These are phyloP conservation scores for Neurospora hispaniola DNA, from an alignment of 495 filamentous ascomycete species.

Conservation along the genomic window DNA sequence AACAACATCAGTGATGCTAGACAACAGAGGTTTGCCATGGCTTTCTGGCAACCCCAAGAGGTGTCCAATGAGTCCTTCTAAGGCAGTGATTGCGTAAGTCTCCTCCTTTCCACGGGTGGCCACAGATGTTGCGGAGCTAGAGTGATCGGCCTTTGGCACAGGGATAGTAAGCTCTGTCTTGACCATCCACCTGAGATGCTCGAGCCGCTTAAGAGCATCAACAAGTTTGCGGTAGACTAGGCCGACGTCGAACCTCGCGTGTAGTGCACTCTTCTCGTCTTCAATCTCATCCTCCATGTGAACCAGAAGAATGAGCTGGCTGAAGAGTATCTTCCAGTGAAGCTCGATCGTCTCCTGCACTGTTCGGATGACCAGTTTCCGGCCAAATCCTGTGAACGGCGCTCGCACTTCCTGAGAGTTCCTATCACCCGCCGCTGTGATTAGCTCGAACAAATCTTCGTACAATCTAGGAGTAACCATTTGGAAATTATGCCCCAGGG, in stretches of 20 bases:
- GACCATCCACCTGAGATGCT: slow-evolving; percentile 73
- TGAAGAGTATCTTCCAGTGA: slow-evolving; percentile 59
- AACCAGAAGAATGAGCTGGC: slow-evolving; percentile 71
- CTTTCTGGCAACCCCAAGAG: slow-evolving; percentile 35
- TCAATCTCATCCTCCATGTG: slow-evolving; percentile 71
- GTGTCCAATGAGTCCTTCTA: slow-evolving; percentile 41
- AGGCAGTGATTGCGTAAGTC: slow-evolving; percentile 33
- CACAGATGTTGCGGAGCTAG: slow-evolving; percentile 15
- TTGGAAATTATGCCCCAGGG: slow-evolving; percentile 46
- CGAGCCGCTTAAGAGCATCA: slow-evolving; percentile 56
- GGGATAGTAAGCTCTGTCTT: slow-evolving; percentile 40
- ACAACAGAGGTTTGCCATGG: slow-evolving; percentile 26
- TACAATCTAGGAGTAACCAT: slow-evolving; percentile 45
- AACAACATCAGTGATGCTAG: slow-evolving; percentile 41
- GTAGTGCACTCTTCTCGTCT: slow-evolving; percentile 46
- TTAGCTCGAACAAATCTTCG: slow-evolving; percentile 31
- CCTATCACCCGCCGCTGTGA: slow-evolving; percentile 29
- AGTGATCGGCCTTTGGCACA: slow-evolving; percentile 25
- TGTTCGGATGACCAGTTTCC: slow-evolving; percentile 58
- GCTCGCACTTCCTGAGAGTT: slow-evolving; percentile 26
- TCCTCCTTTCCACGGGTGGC: slow-evolving; percentile 25
- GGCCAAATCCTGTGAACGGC: slow-evolving; percentile 58
- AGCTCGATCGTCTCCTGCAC: slow-evolving; percentile 67
- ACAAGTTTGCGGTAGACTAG: slow-evolving; percentile 58
- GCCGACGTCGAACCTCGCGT: slow-evolving; percentile 53